Evolutionary conservation across 345 rosid species (phyloP).

Genomic region (Brassica rapa): DNA sequence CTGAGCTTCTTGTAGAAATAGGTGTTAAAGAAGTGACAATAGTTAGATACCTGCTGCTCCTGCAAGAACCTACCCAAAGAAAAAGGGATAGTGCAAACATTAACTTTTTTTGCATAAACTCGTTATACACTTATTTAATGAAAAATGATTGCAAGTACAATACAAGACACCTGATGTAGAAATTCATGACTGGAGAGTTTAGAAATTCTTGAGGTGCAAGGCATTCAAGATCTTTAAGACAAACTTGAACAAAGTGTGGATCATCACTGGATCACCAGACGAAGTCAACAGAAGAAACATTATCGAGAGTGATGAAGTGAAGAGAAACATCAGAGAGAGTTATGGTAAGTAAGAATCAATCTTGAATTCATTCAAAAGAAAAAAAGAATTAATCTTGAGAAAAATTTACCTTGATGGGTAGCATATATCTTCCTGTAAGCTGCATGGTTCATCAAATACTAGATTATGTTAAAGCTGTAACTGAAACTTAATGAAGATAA

Average conservation of each 20-base stretch:
- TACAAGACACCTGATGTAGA: constrained; percentile 62
- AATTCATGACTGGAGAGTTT: constrained; percentile 82
- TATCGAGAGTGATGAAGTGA: constrained; percentile 11
- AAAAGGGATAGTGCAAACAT: background rate
- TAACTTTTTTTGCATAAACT: background rate
- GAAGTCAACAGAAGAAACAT: constrained; percentile 16
- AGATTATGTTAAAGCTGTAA: constrained; percentile 23
- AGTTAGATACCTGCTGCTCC: constrained; percentile 59
- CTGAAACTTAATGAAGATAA: constrained; percentile 5
- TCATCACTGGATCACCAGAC: constrained; percentile 59
- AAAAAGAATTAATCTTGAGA: constrained; percentile 3
- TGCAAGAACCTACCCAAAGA: constrained; percentile 61
- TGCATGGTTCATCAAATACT: constrained; percentile 42
- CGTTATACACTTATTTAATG: background rate
- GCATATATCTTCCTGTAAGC: constrained; percentile 58
- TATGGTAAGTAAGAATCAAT: constrained; percentile 4
- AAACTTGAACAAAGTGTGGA: constrained; percentile 63
- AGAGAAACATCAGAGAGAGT: constrained; percentile 5
- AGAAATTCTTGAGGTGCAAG: constrained; percentile 67
- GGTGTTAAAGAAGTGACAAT: constrained; percentile 79
- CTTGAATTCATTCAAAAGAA: background rate
- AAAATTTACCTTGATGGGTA: constrained; percentile 73
- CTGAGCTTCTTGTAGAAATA: constrained; percentile 86
- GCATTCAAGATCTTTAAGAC: constrained; percentile 59
- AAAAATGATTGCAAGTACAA: background rate